Evolutionary conservation across 805 yeast species (phyloP), one percentile per base, ranked within the genome.

Genomic region (Ogataea corticis): DNA sequence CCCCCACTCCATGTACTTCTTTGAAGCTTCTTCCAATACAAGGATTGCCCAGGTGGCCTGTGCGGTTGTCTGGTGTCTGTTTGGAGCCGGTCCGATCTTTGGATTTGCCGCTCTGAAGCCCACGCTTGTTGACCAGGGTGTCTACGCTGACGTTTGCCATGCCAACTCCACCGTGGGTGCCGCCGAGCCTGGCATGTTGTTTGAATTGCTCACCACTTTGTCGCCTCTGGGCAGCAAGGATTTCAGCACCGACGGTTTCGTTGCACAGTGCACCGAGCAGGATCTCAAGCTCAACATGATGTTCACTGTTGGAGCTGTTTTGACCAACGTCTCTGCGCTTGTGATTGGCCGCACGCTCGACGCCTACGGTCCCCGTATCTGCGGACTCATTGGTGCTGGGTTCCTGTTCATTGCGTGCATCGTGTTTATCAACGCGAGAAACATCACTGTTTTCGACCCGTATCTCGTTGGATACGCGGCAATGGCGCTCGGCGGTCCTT

Each of bases 91-190:
- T 4, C 80, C 82, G 2, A 75, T 77, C 29, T 78, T 78, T 58
- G 83, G 83, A 5, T 78, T 78, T 65, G 83, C 83, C 6, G 83
- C 83, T 13, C 64, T 78, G 55, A 78, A 78, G 50, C 83, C 83
- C 9, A 66, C 76, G 4, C 62, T 78, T 33, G 70, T 78, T 36
- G 69, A 62, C 43, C 79, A 78, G 54, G 72, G 71, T 12, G 64
- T 78, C 41, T 78, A 78, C 52, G 73, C 70, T 48, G 55, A 62
- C 16, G 54, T 58, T 1, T 77, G 83, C 61, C 62, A 63, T 31
- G 42, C 55, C 2, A 46, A 57, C 44, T 42, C 54, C 2, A 41
- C 57, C 12, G 35, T 45, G 11, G 40, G 46, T 11, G 32, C 40
- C 3, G 32, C 33, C 40, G 21, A 39, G 44, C 30, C 46, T 29